Conservation (phyloP, 2,329 filamentous ascomycete species). For the Penicillium hesseltinei region DNA sequence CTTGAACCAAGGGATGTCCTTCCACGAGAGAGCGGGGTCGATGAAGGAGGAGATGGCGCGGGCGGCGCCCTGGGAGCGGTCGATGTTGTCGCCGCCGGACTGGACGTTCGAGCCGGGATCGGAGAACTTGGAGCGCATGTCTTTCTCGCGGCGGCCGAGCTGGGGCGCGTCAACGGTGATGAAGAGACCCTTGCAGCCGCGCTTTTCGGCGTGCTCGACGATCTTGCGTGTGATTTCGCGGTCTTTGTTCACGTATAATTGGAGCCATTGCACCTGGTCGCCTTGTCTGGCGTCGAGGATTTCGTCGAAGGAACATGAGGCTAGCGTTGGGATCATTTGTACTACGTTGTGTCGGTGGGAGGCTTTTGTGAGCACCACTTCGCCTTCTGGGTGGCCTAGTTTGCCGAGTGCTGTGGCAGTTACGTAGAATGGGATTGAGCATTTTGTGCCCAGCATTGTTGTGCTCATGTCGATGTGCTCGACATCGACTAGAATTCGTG, state of each 20-base stretch:
- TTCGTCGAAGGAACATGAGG: constrained; percentile 96
- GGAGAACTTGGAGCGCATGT: constrained; percentile 91
- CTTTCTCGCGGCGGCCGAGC: constrained; percentile 91
- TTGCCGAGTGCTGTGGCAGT: constrained; percentile 95
- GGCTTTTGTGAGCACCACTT: constrained; percentile 83
- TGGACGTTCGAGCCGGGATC: constrained; percentile 84
- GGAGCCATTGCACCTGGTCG: constrained; percentile 91
- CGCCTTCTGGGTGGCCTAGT: constrained; percentile 88
- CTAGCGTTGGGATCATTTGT: constrained; percentile 97
- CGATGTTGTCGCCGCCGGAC: constrained; percentile 64
- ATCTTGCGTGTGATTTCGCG: constrained; percentile 85
- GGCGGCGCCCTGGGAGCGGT: constrained; percentile 87
- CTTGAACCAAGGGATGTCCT: constrained; percentile 89
- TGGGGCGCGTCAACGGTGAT: constrained; percentile 98
- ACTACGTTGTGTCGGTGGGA: constrained; percentile 83
- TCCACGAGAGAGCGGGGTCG: constrained; percentile 90
- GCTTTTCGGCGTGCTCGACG: constrained; percentile 83
- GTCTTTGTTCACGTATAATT: constrained; percentile 97
- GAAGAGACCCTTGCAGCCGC: constrained; percentile 93
- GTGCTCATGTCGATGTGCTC: constrained; percentile 82
- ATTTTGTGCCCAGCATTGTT: constrained; percentile 87
- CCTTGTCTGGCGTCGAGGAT: constrained; percentile 80
- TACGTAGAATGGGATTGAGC: constrained; percentile 88
- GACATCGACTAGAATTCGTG: constrained; percentile 83
- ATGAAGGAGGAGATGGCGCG: constrained; percentile 96